Base-by-base conservation (phyloP, 345 rosid species). In the Lepidium sativum region DNA sequence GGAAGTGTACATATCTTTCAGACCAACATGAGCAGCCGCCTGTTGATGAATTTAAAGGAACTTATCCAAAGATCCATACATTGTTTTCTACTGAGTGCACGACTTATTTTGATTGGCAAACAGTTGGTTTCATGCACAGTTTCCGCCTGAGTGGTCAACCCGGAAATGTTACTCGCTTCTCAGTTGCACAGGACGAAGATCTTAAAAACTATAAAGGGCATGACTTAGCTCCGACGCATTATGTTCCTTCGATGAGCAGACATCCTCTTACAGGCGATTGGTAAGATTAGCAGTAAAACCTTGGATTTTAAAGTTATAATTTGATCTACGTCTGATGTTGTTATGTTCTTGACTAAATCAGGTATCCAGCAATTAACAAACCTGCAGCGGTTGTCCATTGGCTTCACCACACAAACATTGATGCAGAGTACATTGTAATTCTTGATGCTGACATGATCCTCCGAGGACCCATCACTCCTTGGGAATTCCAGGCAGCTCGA, bases 341-440 rank as follows among this genome's bases (percentile, higher is more conserved):
- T 27, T 17, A 6, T 72, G 75, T 34, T 29, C 40, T 71, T 44
- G 69, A 60, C 49, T 21, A 7, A 72, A 32, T 54, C 84, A 94
- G 99, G 99, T 94, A 94, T 78, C 99, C 99, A 13, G 99, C 97
- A 18, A 94, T 94, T 67, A 94, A 94, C 76, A 94, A 94, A 75
- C 99, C 99, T 15, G 99, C 97, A 38, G 99, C 87, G 1, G 97
- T 90, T 53, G 85, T 94, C 65, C 99, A 94, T 71, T 94, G 99
- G 99, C 97, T 94, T 65, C 92, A 90, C 76, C 99, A 94, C 70
- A 89, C 85, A 17, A 52, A 77, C 33, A 79, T 64, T n/a, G 96
- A 94, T 85, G 92, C 96, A 27, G 96, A 94, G 68, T 94, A 77
- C 74, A 76, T 94, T 60, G 95, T 94, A 50, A 94, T 94, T 78